Conservation (phyloP, 1,139 yeast species). For the Candida mesenterica region DNA sequence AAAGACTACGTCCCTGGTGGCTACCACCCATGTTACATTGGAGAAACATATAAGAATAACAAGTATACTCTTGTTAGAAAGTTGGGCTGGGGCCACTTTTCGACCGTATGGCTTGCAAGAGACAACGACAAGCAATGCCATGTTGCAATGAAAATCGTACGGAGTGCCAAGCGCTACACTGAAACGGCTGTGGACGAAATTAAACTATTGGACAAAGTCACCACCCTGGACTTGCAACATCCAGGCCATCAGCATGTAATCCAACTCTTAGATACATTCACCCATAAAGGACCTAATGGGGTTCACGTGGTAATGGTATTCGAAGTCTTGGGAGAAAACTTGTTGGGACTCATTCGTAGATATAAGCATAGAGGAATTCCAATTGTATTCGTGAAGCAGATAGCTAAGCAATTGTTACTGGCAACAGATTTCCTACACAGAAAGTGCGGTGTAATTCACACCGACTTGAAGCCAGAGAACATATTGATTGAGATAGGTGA, state of each 20-base stretch:
- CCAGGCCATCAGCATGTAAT: constrained; percentile 43
- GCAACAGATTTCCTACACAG: constrained; percentile 44
- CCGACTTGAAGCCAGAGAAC: constrained; percentile 47
- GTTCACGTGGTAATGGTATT: constrained; percentile 45
- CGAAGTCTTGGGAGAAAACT: constrained; percentile 43
- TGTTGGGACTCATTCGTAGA: constrained; percentile 37
- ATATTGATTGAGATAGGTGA: constrained; percentile 41
- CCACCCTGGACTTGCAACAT: constrained; percentile 27
- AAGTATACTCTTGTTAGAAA: constrained; percentile 38
- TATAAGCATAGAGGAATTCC: constrained; percentile 43
- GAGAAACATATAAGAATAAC: constrained; percentile 35
- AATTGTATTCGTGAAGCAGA: constrained; percentile 34
- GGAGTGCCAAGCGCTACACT: constrained; percentile 37
- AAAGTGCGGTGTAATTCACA: constrained; percentile 42
- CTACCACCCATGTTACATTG: constrained; percentile 42
- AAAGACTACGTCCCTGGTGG: constrained; percentile 42
- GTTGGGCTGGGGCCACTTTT: constrained; percentile 53
- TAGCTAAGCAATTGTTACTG: constrained; percentile 36
- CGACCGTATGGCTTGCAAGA: constrained; percentile 51
- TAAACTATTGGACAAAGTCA: constrained; percentile 33
- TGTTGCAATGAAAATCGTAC: constrained; percentile 45
- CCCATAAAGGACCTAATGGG: constrained; percentile 43
- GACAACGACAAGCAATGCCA: constrained; percentile 34
- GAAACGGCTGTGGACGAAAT: constrained; percentile 48
- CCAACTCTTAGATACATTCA: constrained; percentile 39